Conservation (phyloP, 139 green algal genomes). For the Chlamydomonas sp. region DNA sequence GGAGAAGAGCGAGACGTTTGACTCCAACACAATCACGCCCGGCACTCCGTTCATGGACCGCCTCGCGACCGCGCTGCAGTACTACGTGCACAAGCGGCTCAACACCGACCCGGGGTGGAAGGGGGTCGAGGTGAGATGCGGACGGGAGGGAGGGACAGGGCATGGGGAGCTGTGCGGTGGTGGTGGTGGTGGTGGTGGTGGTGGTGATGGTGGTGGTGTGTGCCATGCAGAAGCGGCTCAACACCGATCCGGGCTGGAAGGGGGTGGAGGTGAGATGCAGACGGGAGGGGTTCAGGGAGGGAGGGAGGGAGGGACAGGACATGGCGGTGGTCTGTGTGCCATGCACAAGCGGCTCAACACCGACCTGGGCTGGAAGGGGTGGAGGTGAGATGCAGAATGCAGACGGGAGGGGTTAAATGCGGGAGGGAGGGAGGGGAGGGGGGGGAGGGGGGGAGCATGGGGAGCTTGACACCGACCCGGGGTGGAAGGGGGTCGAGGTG, state of each 20-base stretch:
- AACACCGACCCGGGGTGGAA: conserved; percentile 89
- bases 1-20: conserved; percentile 42
- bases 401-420: neutral
- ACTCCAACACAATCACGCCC: conserved; percentile 98
- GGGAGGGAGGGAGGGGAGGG: too few relatives aligned
- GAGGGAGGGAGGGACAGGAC: too few relatives aligned
- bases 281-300: too few relatives aligned
- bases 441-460: conserved; percentile 37
- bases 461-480: too few relatives aligned
- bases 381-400: conserved; percentile 57
- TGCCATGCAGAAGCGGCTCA: conserved; percentile 82
- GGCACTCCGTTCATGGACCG: conserved; percentile 97
- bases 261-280: conserved; percentile 80
- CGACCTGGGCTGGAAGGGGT: conserved; percentile 84
- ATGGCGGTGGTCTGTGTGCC: too few relatives aligned
- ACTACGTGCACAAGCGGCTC: conserved; percentile 90
- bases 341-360: conserved; percentile 85
- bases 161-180: too few relatives aligned
- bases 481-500: too few relatives aligned
- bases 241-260: conserved; percentile 84
- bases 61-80: conserved; percentile 89
- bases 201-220: neutral
- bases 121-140: conserved; percentile 65
- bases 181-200: neutral
- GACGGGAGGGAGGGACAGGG: neutral